A percentile compares a stretch with the other conserved stretches of the same genome.
These are phyloP conservation scores for Fusarium odoratissimum DNA, from an alignment of 2,329 filamentous ascomycete genomes.

Conservation along the genomic window DNA sequence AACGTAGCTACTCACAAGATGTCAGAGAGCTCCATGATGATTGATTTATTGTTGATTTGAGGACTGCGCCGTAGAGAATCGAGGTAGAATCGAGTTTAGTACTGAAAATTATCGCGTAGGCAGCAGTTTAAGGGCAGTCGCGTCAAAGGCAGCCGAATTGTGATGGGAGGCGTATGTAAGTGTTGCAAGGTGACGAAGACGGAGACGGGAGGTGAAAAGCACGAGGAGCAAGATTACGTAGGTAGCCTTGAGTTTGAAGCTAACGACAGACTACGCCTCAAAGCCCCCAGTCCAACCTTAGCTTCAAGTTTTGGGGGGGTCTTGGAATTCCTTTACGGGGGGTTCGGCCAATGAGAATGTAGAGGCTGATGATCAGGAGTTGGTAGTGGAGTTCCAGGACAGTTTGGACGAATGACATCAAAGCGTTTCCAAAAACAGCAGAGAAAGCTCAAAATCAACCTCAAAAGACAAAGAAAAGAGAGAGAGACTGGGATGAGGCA, in stretches of 20 bases:
- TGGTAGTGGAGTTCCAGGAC: background rate
- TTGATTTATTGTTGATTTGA: conserved; percentile 16
- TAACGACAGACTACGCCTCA: conserved; percentile 6
- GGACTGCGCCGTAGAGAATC: conserved; percentile 23
- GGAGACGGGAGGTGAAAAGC: conserved; percentile 40
- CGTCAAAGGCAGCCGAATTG: conserved; percentile 33
- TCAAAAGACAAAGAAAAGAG: conserved; percentile 14
- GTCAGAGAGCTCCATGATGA: conserved; percentile 88
- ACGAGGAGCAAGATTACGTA: conserved; percentile 39
- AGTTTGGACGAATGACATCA: conserved; percentile 29
- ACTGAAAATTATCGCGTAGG: conserved; percentile 30
- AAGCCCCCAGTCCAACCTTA: conserved; percentile 24
- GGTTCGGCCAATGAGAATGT: conserved; percentile 7
- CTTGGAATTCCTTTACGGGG: background rate
- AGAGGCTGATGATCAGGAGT: conserved; percentile 2
- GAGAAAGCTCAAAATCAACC: conserved; percentile 29
- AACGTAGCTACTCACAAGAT: conserved; percentile 75
- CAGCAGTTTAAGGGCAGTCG: conserved; percentile 37
- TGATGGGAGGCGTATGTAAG: conserved; percentile 21
- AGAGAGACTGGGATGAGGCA: conserved; percentile 32
- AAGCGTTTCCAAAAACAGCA: conserved; percentile 27
- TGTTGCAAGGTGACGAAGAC: conserved; percentile 27
- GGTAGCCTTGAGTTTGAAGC: conserved; percentile 15
- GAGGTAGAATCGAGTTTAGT: conserved; percentile 10
- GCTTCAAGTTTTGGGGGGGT: conserved; percentile 16